Evolutionary conservation across 805 yeast species (phyloP).

Genomic region (Yarrowia divulgata): DNA sequence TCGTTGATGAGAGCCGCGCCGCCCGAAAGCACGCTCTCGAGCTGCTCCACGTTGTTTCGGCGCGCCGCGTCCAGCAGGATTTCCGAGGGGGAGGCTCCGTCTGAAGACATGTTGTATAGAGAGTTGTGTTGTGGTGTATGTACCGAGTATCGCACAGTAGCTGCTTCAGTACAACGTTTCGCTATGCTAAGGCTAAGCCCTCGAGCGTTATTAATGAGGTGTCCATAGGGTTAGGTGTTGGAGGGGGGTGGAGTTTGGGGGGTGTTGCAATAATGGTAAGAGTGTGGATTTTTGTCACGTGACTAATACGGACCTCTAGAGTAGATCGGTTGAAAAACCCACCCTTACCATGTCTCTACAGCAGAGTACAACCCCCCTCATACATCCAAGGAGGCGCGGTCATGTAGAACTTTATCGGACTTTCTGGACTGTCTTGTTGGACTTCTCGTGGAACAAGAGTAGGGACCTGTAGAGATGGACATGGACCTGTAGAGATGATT

Average conservation of each 20-base stretch:
- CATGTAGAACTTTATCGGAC: constrained; percentile 8
- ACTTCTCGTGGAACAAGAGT: too few relatives aligned
- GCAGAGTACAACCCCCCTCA: neutral
- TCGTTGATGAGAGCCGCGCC: constrained; percentile 61
- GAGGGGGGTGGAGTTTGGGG: neutral
- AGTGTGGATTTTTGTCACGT: neutral
- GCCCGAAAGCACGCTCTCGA: constrained; percentile 62
- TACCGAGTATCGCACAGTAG: neutral
- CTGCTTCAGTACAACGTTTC: too few relatives aligned
- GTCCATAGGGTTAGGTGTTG: constrained; percentile 27
- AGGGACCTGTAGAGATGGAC: too few relatives aligned
- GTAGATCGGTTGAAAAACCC: neutral
- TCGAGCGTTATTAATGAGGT: constrained; percentile 34
- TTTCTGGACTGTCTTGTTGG: neutral
- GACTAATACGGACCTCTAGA: too few relatives aligned
- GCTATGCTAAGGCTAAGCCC: too few relatives aligned
- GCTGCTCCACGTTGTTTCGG: constrained; percentile 81
- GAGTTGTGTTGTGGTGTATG: too few relatives aligned
- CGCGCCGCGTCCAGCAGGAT: constrained; percentile 88
- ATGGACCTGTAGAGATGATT: too few relatives aligned
- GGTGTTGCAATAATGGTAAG: too few relatives aligned
- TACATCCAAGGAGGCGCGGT: constrained; percentile 13
- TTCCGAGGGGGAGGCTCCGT: constrained; percentile 80
- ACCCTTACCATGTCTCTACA: neutral
- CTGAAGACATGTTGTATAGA: constrained; percentile 45